A percentile compares a stretch with the other conserved stretches of the same genome.
These are phyloP conservation scores for Ceratobasidium sp. DNA, from an alignment of 1,284 basidiomycete species.

Conservation along the genomic window DNA sequence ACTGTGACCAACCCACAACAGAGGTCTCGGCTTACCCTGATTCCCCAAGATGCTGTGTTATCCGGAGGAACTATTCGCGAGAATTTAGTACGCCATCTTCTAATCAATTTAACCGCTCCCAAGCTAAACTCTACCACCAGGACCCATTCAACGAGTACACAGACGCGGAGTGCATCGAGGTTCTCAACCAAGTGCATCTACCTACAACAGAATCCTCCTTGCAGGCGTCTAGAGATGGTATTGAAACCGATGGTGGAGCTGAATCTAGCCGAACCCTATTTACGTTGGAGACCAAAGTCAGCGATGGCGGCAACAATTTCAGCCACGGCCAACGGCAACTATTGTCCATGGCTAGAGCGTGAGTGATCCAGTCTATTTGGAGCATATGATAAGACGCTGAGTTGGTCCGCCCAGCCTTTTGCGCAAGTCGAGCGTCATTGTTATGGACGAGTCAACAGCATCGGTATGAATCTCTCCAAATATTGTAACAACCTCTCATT, in stretches of 20 bases:
- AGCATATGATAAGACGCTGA: neutral
- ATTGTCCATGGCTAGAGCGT: constrained; percentile 71
- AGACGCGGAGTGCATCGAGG: constrained; percentile 77
- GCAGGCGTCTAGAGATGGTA: neutral
- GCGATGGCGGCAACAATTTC: constrained; percentile 83
- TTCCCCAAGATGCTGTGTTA: constrained; percentile 6
- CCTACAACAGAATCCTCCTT: constrained; percentile 23
- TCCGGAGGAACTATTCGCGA: constrained; percentile 20
- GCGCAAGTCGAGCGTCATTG: constrained; percentile 30
- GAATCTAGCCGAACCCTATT: constrained; percentile 57
- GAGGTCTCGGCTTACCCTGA: constrained; percentile 5
- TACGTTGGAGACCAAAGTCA: constrained; percentile 76
- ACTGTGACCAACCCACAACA: neutral
- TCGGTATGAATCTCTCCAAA: constrained; percentile 12
- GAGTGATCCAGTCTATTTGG: neutral
- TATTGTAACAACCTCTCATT: no score
- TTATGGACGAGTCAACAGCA: constrained; percentile 41
- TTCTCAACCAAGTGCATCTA: constrained; percentile 67
- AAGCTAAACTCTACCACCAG: constrained; percentile 55
- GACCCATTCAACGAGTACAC: constrained; percentile 89
- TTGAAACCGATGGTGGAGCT: constrained; percentile 17
- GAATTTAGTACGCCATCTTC: constrained; percentile 12
- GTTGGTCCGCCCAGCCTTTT: constrained; percentile 2
- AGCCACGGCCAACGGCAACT: constrained; percentile 87
- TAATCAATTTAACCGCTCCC: neutral